These are phyloP conservation scores for Pythium phragmitis DNA, from an alignment of 352 stramenopile species.

Conservation along the genomic window DNA sequence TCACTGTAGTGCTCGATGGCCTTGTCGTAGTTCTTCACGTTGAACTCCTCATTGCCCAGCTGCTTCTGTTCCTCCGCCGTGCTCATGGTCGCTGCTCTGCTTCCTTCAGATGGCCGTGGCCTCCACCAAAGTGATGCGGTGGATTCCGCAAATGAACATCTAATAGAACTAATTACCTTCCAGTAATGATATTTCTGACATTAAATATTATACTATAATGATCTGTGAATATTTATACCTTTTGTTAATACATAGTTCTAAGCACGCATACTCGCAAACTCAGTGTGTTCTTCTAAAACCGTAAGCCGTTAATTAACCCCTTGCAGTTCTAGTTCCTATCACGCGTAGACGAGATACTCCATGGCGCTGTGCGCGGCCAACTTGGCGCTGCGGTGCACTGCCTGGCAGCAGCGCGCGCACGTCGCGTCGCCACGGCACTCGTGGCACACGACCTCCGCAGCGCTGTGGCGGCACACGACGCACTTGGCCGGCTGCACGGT, in stretches of 20 bases:
- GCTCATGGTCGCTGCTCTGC: constrained; percentile 16
- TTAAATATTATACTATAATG: too few relatives aligned
- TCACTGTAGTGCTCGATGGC: constrained; percentile 78
- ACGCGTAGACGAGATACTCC: constrained; percentile 31
- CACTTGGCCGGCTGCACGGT: constrained; percentile 52
- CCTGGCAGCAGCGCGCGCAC: constrained; percentile 48
- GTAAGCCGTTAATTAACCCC: constrained; percentile 3
- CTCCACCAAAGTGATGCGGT: neutral
- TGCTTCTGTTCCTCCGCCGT: constrained; percentile 27
- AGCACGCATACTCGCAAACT: neutral
- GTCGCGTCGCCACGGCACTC: constrained; percentile 53
- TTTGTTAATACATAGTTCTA: too few relatives aligned
- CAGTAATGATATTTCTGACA: too few relatives aligned
- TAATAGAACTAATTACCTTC: too few relatives aligned
- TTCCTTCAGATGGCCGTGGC: neutral
- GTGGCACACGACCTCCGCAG: constrained; percentile 47
- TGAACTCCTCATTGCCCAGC: constrained; percentile 85
- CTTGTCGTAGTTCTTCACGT: constrained; percentile 83
- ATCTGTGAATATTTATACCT: too few relatives aligned
- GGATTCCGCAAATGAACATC: too few relatives aligned
- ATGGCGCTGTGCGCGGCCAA: constrained; percentile 31
- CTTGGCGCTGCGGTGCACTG: constrained; percentile 42
- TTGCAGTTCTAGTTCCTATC: neutral
- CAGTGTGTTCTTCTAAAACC: neutral
- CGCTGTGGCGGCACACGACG: constrained; percentile 52